These are phyloP conservation scores for Aspergillus felis DNA, from an alignment of 2,329 filamentous ascomycete genomes.

Conservation along the genomic window DNA sequence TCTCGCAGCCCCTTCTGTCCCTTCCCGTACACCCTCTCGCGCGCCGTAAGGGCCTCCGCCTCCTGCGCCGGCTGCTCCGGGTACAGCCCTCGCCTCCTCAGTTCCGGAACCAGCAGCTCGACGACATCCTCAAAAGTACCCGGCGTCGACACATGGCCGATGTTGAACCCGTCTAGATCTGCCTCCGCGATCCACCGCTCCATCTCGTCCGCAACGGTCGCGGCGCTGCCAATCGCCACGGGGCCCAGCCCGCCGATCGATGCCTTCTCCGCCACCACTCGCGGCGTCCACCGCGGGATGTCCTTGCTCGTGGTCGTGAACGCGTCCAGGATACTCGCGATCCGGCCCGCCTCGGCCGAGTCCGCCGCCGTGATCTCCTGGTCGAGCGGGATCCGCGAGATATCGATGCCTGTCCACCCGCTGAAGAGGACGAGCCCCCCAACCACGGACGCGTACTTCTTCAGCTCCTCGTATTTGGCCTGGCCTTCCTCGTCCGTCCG, in stretches of 20 bases:
- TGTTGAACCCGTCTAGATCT: conserved; percentile 42
- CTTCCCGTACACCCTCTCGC: conserved; percentile 60
- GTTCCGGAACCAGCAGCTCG: conserved; percentile 47
- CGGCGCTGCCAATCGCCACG: conserved; percentile 45
- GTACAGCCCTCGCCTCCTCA: conserved; percentile 41
- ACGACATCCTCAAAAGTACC: conserved; percentile 52
- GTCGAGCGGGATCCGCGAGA: conserved; percentile 55
- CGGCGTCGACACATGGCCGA: conserved; percentile 49
- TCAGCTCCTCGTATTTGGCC: conserved; percentile 49
- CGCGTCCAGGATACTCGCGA: conserved; percentile 48
- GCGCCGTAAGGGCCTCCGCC: conserved; percentile 41
- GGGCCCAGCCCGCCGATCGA: conserved; percentile 49
- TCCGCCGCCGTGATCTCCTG: conserved; percentile 54
- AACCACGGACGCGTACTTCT: conserved; percentile 51
- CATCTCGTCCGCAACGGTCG: conserved; percentile 46
- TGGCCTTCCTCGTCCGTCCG: conserved; percentile 51
- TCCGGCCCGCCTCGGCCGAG: conserved; percentile 51
- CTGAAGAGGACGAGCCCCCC: conserved; percentile 55
- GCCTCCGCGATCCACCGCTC: conserved; percentile 45
- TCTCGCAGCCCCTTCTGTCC: conserved; percentile 54
- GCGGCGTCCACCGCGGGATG: conserved; percentile 45
- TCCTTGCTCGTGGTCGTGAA: conserved; percentile 49
- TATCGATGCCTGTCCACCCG: conserved; percentile 59
- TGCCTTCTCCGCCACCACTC: conserved; percentile 44
- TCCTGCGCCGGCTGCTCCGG: conserved; percentile 29